phyloP scores from a whole-genome alignment of 2,329 filamentous ascomycete genomes.

The Aspergillus sp. region DNA sequence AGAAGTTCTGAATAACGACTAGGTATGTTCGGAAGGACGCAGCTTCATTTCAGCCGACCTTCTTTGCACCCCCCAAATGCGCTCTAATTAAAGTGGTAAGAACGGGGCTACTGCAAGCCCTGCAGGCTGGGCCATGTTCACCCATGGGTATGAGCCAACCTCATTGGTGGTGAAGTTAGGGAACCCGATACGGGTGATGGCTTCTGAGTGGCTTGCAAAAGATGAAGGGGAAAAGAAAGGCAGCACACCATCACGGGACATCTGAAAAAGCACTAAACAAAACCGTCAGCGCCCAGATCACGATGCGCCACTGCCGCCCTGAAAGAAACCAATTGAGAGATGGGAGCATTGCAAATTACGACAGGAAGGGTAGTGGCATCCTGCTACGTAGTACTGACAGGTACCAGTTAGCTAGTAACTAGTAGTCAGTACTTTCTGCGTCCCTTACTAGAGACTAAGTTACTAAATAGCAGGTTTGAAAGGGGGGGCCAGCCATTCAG shows the following conservation, averaged over 20 bases:
- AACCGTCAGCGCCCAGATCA: neutral
- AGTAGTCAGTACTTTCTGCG: no score
- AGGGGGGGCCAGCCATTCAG: conserved; percentile 1
- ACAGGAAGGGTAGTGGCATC: neutral
- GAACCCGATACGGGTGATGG: neutral
- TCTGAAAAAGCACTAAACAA: neutral
- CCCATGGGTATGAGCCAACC: neutral
- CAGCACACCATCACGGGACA: neutral
- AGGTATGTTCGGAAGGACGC: neutral
- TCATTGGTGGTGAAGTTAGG: neutral
- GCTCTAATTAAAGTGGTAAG: neutral
- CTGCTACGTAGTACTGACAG: neutral
- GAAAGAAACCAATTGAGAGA: neutral
- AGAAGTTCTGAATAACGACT: neutral
- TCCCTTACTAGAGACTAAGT: no score
- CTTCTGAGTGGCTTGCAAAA: neutral
- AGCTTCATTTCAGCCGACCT: neutral
- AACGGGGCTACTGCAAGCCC: neutral
- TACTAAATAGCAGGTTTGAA: neutral
- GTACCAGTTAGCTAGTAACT: neutral
- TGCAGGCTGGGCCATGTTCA: neutral
- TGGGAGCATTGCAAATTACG: neutral
- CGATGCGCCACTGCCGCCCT: neutral
- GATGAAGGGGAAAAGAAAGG: no score
- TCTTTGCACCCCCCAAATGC: neutral